These are phyloP conservation scores for Kwoniella sp. DNA, from an alignment of 768 basidiomycete species.

Conservation along the genomic window DNA sequence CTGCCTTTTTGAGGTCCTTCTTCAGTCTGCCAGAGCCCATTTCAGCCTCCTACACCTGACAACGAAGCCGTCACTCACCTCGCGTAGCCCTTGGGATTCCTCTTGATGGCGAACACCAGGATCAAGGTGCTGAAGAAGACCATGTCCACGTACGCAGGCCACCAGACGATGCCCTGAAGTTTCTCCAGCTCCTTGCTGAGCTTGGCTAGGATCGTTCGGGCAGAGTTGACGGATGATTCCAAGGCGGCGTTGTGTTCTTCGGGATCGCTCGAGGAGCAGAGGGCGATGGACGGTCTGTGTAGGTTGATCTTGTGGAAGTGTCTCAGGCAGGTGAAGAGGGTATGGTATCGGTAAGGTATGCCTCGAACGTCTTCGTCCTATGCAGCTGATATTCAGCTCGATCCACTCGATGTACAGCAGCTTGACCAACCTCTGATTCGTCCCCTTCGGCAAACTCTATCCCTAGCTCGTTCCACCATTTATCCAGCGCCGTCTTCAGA, in stretches of 20 bases:
- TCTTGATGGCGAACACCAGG: too few species aligned
- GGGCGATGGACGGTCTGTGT: slow-evolving; percentile 17
- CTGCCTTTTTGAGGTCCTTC: too few species aligned
- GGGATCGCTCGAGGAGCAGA: slow-evolving; percentile 10
- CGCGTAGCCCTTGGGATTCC: too few species aligned
- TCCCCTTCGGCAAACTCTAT: slow-evolving; percentile 5
- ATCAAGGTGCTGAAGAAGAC: slow-evolving; percentile 22
- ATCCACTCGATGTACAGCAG: too few species aligned
- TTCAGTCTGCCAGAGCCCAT: too few species aligned
- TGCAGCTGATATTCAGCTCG: too few species aligned
- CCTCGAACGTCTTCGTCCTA: background rate
- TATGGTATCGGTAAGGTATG: slow-evolving; percentile 3
- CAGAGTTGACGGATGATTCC: slow-evolving; percentile 22
- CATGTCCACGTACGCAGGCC: slow-evolving; percentile 34
- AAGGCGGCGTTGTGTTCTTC: slow-evolving; percentile 24
- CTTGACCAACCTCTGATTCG: background rate
- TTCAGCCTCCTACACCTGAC: too few species aligned
- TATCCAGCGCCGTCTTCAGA: slow-evolving; percentile 17
- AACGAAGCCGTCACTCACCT: too few species aligned
- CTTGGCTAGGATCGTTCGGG: slow-evolving; percentile 15
- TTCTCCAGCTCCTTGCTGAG: slow-evolving; percentile 1
- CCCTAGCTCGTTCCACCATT: slow-evolving; percentile 31
- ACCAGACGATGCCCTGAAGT: background rate
- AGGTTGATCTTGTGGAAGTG: slow-evolving; percentile 27
- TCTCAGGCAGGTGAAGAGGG: slow-evolving; percentile 28